phyloP scores from a whole-genome alignment of 2,329 filamentous ascomycete species.

The Sclerotinia trifoliorum region DNA sequence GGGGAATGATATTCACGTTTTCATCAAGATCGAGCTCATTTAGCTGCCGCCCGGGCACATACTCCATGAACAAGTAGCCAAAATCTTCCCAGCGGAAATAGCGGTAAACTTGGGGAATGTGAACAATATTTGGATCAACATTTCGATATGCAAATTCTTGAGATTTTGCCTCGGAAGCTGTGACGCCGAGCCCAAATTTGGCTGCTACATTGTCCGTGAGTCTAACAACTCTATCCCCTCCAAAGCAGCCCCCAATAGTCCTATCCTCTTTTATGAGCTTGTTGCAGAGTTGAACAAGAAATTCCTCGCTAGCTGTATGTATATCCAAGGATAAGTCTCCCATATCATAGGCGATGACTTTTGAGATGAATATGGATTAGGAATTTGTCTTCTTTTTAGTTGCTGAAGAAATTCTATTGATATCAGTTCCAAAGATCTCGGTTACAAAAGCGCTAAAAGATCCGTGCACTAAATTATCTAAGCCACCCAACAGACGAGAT shows the following conservation, averaged over 20 bases:
- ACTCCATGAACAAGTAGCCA: slow-evolving; percentile 37
- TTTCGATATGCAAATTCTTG: slow-evolving; percentile 31
- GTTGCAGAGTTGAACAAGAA: background rate
- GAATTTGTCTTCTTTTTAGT: background rate
- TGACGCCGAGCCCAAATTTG: slow-evolving; percentile 32
- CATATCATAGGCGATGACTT: background rate
- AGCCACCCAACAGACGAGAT: no score
- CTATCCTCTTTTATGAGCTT: background rate
- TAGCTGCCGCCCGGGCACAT: slow-evolving; percentile 30
- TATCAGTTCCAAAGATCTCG: background rate
- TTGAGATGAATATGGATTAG: background rate
- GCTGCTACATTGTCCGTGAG: slow-evolving; percentile 26
- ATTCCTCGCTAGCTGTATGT: background rate
- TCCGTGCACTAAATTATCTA: no score
- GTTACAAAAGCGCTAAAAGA: background rate
- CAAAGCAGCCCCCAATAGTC: background rate
- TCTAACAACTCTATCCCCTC: background rate
- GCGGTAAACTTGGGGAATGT: slow-evolving; percentile 31
- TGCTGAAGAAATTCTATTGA: background rate
- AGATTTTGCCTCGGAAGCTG: slow-evolving; percentile 29
- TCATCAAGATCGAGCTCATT: slow-evolving; percentile 23
- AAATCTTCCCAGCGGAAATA: slow-evolving; percentile 26
- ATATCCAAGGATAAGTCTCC: background rate
- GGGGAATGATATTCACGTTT: background rate
- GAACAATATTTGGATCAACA: slow-evolving; percentile 29